Evolutionary conservation across 192 early-diverging fungal genomes (phyloP), one percentile per base, ranked within the genome.

Genomic region (Coemansia javaensis): DNA sequence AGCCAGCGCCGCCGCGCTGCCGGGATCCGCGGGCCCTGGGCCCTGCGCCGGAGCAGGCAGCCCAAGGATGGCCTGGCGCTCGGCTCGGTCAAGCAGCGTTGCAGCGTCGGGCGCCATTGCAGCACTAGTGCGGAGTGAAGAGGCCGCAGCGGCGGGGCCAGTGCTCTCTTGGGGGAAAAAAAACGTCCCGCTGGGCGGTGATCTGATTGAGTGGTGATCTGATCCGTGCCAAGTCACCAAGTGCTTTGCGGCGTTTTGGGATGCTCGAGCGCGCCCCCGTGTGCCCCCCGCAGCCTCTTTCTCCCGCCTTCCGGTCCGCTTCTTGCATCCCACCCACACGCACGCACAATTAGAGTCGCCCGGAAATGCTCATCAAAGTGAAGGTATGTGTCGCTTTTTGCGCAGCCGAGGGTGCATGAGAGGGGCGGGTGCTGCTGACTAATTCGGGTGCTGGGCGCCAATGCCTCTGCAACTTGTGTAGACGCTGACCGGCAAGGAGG

Each of bases 401-500:
- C n/a, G n/a, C n/a, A n/a, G n/a, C n/a, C n/a, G n/a, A n/a, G n/a
- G n/a, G n/a, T n/a, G n/a, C n/a, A 30, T 7, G 10, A 30, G 28
- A 23, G 40, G 7, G 13, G 22, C 40, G 16, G 16, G 18, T 39
- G 11, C 37, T 14, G 13, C 23, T 41, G 4, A 41, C 23, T 24
- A 12, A 41, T 21, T 41, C 0, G 23, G 3, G 17, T 40, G 17
- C 20, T 41, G 40, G 5, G 40, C 40, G 5, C n/a, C 18, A n/a
- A 9, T 27, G 16, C 15, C 9, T 53, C 20, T 39, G 36, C 21
- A 13, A 34, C 10, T 54, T 58, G 13, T 28, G 25, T 78, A 92
- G 90, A 93, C 88, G 4, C 81, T 93, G 44, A 89, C 88, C 7
- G 90, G 90, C 44, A 89, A 86, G 63, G 86, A 90, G 77, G 90